Conservation (phyloP, 352 stramenopile genomes). For the Sclerospora graminicola region DNA sequence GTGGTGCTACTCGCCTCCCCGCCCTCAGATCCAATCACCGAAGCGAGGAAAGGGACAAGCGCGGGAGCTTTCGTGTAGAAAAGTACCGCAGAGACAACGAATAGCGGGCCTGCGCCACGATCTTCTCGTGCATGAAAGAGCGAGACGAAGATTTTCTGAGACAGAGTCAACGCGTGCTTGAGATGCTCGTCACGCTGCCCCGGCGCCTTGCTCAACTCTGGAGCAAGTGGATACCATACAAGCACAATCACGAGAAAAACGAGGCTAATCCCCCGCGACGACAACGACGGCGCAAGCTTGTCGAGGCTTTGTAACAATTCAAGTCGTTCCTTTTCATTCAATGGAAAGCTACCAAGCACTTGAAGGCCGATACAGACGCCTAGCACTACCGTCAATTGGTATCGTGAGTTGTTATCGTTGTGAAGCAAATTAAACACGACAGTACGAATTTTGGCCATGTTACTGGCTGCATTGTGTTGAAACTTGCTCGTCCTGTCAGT, state of each 20-base stretch:
- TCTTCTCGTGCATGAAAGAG: constrained; percentile 34
- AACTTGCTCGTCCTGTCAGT: constrained; percentile 6
- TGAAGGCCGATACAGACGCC: constrained; percentile 41
- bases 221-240: constrained; percentile 42
- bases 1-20: too few species aligned
- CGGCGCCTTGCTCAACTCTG: constrained; percentile 42
- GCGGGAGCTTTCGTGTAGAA: constrained; percentile 61
- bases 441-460: constrained; percentile 10
- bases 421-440: constrained; percentile 21
- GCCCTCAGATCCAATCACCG: constrained; percentile 27
- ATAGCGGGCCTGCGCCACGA: constrained; percentile 35
- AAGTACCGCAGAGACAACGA: constrained; percentile 50
- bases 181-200: constrained; percentile 50
- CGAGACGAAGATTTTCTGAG: constrained; percentile 45
- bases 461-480: constrained; percentile 7
- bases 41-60: constrained; percentile 38
- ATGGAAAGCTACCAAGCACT: constrained; percentile 32
- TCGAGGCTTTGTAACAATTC: constrained; percentile 38
- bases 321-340: constrained; percentile 34
- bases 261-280: constrained; percentile 32
- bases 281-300: constrained; percentile 13
- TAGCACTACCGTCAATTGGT: constrained; percentile 23
- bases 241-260: constrained; percentile 47
- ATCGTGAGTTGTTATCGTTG: constrained; percentile 6
- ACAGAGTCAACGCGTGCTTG: constrained; percentile 36